These are phyloP conservation scores for Spiraea crenata DNA, from an alignment of 331 rosid species.

Conservation along the genomic window DNA sequence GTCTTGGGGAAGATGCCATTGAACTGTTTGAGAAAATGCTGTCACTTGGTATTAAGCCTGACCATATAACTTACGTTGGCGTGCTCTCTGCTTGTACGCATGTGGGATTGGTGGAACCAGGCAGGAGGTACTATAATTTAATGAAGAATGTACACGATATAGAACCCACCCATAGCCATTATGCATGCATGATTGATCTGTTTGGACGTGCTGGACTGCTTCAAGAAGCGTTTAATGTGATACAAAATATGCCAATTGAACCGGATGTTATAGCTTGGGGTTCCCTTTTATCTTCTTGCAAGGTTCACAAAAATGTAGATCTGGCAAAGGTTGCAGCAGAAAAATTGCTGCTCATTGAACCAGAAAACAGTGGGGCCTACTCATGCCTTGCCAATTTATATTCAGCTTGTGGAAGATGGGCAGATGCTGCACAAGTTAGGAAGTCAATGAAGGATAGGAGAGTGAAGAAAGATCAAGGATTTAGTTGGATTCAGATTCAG, in stretches of 20 bases:
- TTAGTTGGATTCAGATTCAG: constrained; percentile 76
- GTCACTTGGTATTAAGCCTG: constrained; percentile 57
- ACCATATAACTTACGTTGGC: constrained; percentile 77
- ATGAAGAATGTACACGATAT: constrained; percentile 67
- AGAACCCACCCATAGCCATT: constrained; percentile 74
- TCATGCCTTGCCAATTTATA: constrained; percentile 72
- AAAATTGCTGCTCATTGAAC: constrained; percentile 69
- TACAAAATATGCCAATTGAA: constrained; percentile 60
- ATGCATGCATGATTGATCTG: constrained; percentile 75
- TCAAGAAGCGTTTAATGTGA: constrained; percentile 66
- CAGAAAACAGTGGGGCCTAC: constrained; percentile 80
- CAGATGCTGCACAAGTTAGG: constrained; percentile 72
- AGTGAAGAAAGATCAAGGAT: constrained; percentile 79
- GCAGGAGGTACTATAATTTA: constrained; percentile 54
- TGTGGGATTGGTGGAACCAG: constrained; percentile 67
- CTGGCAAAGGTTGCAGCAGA: constrained; percentile 79
- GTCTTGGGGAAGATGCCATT: constrained; percentile 75
- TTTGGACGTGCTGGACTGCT: constrained; percentile 81
- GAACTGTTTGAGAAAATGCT: constrained; percentile 77
- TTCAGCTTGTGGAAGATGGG: constrained; percentile 81
- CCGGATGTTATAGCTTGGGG: constrained; percentile 85
- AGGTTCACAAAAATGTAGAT: constrained; percentile 61
- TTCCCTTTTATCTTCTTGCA: constrained; percentile 76
- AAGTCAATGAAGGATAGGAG: constrained; percentile 76
- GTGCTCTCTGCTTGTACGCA: constrained; percentile 83